Evolutionary conservation across 495 filamentous ascomycete species (phyloP).

Genomic region (Penicillium atrosanguineum): DNA sequence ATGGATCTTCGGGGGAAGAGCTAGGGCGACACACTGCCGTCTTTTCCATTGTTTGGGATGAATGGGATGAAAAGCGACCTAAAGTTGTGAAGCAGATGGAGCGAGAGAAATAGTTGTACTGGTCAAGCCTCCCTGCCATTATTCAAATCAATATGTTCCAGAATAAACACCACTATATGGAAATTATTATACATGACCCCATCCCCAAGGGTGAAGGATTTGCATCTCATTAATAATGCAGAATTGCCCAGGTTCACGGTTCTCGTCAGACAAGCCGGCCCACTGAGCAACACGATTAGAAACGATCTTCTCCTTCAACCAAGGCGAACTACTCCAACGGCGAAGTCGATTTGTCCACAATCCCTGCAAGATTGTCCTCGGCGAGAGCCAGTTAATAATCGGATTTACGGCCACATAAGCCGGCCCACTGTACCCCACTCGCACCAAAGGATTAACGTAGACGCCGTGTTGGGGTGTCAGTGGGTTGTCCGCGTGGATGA

Average conservation of each 20-base stretch:
- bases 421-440: slow-evolving; percentile 64
- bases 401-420: slow-evolving; percentile 57
- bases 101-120: background rate
- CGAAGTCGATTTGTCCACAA: slow-evolving; percentile 59
- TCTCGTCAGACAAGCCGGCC: slow-evolving; percentile 31
- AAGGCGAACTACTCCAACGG: slow-evolving; percentile 44
- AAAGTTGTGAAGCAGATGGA: background rate
- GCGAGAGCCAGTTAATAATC: slow-evolving; percentile 37
- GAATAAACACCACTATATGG: background rate
- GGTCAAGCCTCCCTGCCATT: no score
- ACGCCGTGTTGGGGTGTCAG: slow-evolving; percentile 55
- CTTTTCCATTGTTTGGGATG: background rate
- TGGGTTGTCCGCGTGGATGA: slow-evolving; percentile 75
- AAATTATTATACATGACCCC: slow-evolving; percentile 62
- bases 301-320: slow-evolving; percentile 38
- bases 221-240: slow-evolving; percentile 88
- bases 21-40: background rate
- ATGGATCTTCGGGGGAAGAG: no score
- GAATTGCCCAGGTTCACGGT: slow-evolving; percentile 54
- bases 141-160: background rate
- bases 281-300: slow-evolving; percentile 40
- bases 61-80: background rate
- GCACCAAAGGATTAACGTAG: slow-evolving; percentile 74
- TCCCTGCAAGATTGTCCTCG: slow-evolving; percentile 33
- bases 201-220: slow-evolving; percentile 69